Conservation (phyloP, 75 land plant genomes). For the Cupressus sempervirens region DNA sequence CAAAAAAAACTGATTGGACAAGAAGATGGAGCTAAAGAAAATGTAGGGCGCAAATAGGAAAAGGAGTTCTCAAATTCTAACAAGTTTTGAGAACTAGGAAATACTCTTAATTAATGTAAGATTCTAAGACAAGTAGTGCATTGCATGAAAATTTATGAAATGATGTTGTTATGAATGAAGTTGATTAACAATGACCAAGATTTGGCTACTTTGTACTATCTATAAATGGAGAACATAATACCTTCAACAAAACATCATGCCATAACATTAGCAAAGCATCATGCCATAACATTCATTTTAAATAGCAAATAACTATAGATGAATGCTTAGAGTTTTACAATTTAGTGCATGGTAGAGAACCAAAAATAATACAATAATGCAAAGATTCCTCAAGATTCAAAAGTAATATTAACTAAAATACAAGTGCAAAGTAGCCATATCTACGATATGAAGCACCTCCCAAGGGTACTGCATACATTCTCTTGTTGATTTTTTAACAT, state of each 20-base stretch:
- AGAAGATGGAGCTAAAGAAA: neutral
- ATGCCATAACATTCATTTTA: neutral
- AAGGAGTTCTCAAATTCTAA: neutral
- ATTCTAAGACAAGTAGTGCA: too few species aligned
- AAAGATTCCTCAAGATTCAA: too few species aligned
- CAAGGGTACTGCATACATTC: neutral
- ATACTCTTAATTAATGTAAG: neutral
- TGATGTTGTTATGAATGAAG: neutral
- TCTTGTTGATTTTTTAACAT: neutral
- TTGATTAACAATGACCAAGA: neutral
- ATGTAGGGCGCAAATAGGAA: neutral
- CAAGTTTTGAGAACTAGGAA: neutral
- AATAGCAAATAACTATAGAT: too few species aligned
- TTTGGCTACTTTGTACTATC: neutral
- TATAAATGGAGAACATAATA: neutral
- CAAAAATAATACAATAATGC: too few species aligned
- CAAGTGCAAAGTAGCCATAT: neutral
- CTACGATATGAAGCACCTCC: neutral
- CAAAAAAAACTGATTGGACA: neutral
- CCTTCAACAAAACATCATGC: too few species aligned
- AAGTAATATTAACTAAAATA: too few species aligned
- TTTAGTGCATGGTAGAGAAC: neutral
- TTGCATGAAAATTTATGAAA: neutral
- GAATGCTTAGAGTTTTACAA: too few species aligned
- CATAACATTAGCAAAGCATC: neutral